Evolutionary conservation across 2,329 filamentous ascomycete species (phyloP), one percentile per base, ranked within the genome.

Genomic region (Monosporascus sp.): DNA sequence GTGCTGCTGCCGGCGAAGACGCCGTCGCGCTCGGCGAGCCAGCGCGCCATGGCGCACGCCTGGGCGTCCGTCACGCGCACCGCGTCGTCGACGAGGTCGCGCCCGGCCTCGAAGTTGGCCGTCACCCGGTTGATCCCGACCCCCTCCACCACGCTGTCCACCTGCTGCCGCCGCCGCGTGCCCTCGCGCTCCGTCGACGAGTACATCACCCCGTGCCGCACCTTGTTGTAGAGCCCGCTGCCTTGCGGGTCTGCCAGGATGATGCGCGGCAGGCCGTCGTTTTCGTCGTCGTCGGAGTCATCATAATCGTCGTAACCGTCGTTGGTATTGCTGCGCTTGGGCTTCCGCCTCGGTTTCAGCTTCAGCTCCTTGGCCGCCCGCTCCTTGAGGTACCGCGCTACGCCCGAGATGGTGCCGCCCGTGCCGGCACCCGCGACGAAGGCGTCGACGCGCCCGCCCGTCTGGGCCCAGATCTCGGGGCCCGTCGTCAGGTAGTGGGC

Each of bases 101-200:
- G 79, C 0, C 93, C 94, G 27, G 85, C 87, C 67, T 96, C 89
- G 59, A 99, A 94, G 69, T 97, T 99, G 50, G 84, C 82, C 1
- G 94, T 99, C n/a, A 96, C 79, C 2, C 94, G 85, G 68, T 96
- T 99, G 70, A 97, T 89, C 1, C 94, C 94, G 58, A 99, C 90
- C 1, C 94, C 94, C 72, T 99, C 95, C 27, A 99, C 90, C 58
- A 99, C 90, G 5, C 88, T 92, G 74, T 99, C 95, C 50, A 99
- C 90, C 72, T 99, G 95, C 63, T 89, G 85, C 54, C 94, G 80
- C 48, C 95, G 81, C 15, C 94, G 79, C 14, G 93, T 97, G 4
- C 94, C 94, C 76, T 99, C 94, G 58, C 81, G 83, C 73, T 99
- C 94, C 31, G 89, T 95, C 1, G 80, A 65, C 55, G 91, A 88